A percentile compares a stretch with the other conserved stretches of the same genome.
These are phyloP conservation scores for Eucalyptus lansdowneana DNA, from an alignment of 345 rosid genomes.

Conservation along the genomic window DNA sequence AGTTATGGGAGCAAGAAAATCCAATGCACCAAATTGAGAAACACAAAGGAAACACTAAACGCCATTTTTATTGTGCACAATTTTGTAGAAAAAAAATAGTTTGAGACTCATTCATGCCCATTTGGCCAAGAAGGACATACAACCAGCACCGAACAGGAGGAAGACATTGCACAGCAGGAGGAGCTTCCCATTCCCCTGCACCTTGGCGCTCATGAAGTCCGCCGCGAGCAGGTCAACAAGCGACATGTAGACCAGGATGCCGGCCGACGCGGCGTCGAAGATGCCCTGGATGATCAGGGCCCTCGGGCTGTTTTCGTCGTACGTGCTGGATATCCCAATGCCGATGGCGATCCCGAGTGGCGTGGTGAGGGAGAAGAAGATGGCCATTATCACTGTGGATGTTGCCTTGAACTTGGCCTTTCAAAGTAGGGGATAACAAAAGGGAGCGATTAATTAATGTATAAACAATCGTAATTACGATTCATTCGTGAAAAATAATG, in stretches of 20 bases:
- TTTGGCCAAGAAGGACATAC: background rate
- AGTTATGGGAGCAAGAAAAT: background rate
- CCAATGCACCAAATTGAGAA: background rate
- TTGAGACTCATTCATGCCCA: background rate
- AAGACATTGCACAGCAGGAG: background rate
- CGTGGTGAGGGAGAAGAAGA: conserved; percentile 48
- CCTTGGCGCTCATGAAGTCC: background rate
- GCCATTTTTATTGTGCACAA: background rate
- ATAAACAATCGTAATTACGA: background rate
- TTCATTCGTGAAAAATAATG: background rate
- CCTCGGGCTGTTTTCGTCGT: conserved; percentile 34
- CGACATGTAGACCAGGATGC: conserved; percentile 44
- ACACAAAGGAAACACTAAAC: background rate
- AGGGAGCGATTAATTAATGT: background rate
- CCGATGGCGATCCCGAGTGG: conserved; percentile 58
- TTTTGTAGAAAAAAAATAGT: background rate
- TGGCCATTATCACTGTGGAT: conserved; percentile 21
- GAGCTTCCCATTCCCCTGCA: background rate
- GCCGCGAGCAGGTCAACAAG: background rate
- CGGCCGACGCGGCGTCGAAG: conserved; percentile 48
- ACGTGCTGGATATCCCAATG: conserved; percentile 25
- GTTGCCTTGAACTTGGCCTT: background rate
- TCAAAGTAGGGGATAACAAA: background rate
- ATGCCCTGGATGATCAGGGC: conserved; percentile 46
- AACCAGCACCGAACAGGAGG: background rate